These are phyloP conservation scores for Plasmodium fragile DNA, from an alignment of 169 alveolate species.

Conservation along the genomic window DNA sequence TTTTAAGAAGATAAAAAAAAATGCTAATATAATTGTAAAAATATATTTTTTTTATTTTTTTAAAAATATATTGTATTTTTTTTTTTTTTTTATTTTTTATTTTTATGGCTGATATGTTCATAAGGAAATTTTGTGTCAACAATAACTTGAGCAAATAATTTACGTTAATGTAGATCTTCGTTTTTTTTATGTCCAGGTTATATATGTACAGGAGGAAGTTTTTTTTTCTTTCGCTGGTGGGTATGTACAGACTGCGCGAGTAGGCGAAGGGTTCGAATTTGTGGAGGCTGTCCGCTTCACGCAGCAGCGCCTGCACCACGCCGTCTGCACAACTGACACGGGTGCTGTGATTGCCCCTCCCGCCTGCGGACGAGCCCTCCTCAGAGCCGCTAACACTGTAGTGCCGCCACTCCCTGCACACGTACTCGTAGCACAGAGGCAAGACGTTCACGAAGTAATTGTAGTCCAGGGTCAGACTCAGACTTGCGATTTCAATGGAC, in stretches of 20 bases:
- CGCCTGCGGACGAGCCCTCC: background rate
- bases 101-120: constrained; percentile 66
- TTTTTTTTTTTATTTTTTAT: constrained; percentile 60
- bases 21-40: constrained; percentile 55
- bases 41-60: constrained; percentile 62
- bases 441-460: constrained; percentile 31
- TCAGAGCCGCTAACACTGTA: background rate
- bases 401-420: background rate
- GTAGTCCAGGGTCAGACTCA: constrained; percentile 35
- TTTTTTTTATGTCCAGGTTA: constrained; percentile 44
- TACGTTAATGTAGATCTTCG: constrained; percentile 65
- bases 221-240: background rate
- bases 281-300: background rate
- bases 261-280: background rate
- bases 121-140: constrained; percentile 38
- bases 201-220: constrained; percentile 34
- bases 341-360: background rate
- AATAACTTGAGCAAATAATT: constrained; percentile 47
- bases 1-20: constrained; percentile 47
- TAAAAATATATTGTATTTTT: constrained; percentile 31
- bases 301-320: background rate
- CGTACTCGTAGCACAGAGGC: constrained; percentile 24
- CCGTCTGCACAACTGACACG: background rate
- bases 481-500: constrained; percentile 43
- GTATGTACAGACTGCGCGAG: background rate